Evolutionary conservation across 768 basidiomycete species (phyloP).

Genomic region (Sistotremastrum niveocremeum): DNA sequence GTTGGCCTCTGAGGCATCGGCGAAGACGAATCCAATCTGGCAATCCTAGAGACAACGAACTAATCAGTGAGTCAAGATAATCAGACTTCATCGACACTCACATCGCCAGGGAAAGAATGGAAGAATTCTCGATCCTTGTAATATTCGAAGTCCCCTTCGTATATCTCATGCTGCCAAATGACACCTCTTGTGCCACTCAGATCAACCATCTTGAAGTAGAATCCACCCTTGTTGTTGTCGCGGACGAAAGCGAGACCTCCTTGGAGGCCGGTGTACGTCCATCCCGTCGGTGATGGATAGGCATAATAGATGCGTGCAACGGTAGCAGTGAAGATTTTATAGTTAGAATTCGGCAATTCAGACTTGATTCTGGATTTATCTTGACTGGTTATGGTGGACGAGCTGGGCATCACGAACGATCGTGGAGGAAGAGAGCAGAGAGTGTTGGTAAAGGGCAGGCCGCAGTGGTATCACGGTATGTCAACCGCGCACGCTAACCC

Average conservation of each 20-base stretch:
- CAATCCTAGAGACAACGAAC: conserved; percentile 42
- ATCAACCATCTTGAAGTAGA: conserved; percentile 73
- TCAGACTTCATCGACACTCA: conserved; percentile 30
- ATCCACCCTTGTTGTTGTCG: conserved; percentile 41
- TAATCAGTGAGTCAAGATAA: background rate
- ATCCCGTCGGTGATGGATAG: conserved; percentile 56
- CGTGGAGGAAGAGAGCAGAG: too few relatives aligned
- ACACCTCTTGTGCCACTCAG: conserved; percentile 71
- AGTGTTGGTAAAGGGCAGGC: too few relatives aligned
- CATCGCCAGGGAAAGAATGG: conserved; percentile 86
- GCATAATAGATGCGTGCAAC: conserved; percentile 87
- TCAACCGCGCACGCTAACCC: too few relatives aligned
- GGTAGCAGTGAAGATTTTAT: conserved; percentile 75
- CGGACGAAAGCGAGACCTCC: conserved; percentile 68
- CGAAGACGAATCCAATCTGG: conserved; percentile 85
- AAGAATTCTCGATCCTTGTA: conserved; percentile 80
- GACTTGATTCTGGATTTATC: conserved; percentile 71
- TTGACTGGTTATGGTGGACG: conserved; percentile 52
- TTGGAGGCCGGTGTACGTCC: conserved; percentile 81
- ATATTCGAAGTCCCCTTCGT: conserved; percentile 60
- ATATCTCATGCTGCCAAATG: conserved; percentile 89
- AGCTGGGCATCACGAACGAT: conserved; percentile 44
- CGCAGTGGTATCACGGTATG: too few relatives aligned
- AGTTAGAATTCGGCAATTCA: conserved; percentile 35
- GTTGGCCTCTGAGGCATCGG: conserved; percentile 75